phyloP scores from a whole-genome alignment of 345 rosid species.

The Viola odorata region DNA sequence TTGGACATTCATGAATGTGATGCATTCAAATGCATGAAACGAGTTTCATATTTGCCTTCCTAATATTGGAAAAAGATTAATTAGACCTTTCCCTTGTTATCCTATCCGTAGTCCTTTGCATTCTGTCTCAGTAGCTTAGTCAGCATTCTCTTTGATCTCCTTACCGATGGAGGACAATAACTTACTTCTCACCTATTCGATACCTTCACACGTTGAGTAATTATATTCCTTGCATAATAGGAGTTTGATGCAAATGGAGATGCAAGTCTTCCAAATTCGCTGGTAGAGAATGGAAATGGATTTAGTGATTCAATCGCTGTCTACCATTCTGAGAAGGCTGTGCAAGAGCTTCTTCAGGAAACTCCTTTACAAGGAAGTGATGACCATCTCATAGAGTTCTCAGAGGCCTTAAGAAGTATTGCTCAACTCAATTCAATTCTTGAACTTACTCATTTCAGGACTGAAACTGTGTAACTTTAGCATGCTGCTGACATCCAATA shows the following conservation, averaged over 20 bases:
- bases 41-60: neutral
- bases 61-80: neutral
- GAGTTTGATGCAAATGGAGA: conserved; percentile 51
- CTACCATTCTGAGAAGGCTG: conserved; percentile 80
- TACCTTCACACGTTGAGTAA: neutral
- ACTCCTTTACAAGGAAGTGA: conserved; percentile 70
- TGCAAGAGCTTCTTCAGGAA: conserved; percentile 77
- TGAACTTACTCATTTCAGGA: conserved; percentile 11
- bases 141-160: neutral
- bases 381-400: conserved; percentile 88
- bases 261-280: conserved; percentile 33
- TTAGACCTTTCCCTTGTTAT: neutral
- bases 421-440: conserved; percentile 10
- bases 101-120: too few species aligned
- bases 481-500: conserved; percentile 5
- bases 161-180: neutral
- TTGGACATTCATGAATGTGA: neutral
- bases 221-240: conserved; percentile 22
- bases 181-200: neutral
- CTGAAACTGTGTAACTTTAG: neutral
- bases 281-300: conserved; percentile 56
- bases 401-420: conserved; percentile 91
- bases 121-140: neutral
- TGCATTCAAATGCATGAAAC: neutral
- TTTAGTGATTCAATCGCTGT: conserved; percentile 37